Conservation (phyloP, 805 yeast genomes). For the Saccharomycopsis fermentans region DNA sequence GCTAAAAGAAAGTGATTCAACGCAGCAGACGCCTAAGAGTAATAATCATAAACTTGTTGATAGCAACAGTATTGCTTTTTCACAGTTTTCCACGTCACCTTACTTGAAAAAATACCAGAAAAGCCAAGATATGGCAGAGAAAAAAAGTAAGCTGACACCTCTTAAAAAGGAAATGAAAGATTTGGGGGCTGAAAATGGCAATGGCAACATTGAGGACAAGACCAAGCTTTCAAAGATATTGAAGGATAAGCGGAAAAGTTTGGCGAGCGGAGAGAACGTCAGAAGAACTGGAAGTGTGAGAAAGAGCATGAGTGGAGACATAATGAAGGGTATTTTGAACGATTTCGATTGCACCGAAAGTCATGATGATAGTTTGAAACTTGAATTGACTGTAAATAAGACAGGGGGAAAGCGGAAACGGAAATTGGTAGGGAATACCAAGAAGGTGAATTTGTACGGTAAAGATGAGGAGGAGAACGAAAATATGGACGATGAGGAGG, state of each 20-base stretch:
- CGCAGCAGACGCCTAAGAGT: neutral
- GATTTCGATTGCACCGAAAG: neutral
- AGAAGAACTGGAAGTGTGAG: neutral
- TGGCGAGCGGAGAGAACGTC: neutral
- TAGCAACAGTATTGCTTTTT: neutral
- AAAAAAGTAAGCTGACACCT: neutral
- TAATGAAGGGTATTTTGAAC: neutral
- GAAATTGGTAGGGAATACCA: neutral
- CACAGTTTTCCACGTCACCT: slow-evolving; percentile 14
- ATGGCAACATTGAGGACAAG: neutral
- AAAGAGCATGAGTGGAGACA: neutral
- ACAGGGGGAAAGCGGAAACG: neutral
- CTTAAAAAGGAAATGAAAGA: neutral
- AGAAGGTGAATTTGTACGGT: neutral
- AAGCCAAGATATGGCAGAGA: neutral
- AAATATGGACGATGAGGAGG: neutral
- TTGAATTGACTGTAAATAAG: neutral
- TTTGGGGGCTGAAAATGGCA: neutral
- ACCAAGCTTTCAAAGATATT: neutral
- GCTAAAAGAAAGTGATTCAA: neutral
- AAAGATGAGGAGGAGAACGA: neutral
- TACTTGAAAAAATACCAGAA: slow-evolving; percentile 4
- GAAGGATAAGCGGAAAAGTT: neutral
- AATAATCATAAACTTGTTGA: neutral
- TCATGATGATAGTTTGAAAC: neutral